phyloP scores from a whole-genome alignment of 2,329 filamentous ascomycete genomes.

The Sporothrix schenckii region DNA sequence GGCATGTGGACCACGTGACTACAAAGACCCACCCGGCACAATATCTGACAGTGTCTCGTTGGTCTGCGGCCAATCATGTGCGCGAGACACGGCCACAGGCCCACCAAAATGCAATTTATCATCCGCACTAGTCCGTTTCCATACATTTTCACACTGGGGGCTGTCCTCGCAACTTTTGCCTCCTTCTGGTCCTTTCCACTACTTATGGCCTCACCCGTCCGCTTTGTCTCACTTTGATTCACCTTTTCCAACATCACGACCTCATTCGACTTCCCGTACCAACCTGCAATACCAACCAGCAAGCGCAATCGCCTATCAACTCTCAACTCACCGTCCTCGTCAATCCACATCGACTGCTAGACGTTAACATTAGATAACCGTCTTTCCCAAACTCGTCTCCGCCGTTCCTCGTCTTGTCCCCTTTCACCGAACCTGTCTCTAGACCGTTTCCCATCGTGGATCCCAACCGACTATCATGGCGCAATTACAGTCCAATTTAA shows the following conservation, averaged over 20 bases:
- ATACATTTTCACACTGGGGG: conserved; percentile 9
- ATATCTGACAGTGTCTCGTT: not conserved
- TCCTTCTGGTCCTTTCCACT: conserved; percentile 15
- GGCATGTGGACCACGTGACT: conserved; percentile 17
- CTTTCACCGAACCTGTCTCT: not conserved
- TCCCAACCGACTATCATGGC: conserved; percentile 54
- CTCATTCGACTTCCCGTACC: not conserved
- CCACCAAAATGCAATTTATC: not conserved
- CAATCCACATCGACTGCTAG: not conserved
- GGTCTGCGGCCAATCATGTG: not conserved
- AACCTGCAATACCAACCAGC: not conserved
- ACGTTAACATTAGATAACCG: no score
- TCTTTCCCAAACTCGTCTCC: not conserved
- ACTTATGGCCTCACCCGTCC: not conserved
- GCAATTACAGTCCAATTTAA: conserved; percentile 69
- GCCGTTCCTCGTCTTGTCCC: not conserved
- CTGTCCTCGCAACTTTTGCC: not conserved
- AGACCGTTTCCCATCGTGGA: conserved; percentile 36
- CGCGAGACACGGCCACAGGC: not conserved
- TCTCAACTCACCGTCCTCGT: not conserved
- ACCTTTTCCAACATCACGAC: not conserved
- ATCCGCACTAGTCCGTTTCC: not conserved
- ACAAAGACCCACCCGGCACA: not conserved
- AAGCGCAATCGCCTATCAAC: not conserved
- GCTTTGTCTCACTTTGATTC: conserved; percentile 5